Conservation (phyloP, 2,329 filamentous ascomycete genomes). For the Fusarium sacchari region DNA sequence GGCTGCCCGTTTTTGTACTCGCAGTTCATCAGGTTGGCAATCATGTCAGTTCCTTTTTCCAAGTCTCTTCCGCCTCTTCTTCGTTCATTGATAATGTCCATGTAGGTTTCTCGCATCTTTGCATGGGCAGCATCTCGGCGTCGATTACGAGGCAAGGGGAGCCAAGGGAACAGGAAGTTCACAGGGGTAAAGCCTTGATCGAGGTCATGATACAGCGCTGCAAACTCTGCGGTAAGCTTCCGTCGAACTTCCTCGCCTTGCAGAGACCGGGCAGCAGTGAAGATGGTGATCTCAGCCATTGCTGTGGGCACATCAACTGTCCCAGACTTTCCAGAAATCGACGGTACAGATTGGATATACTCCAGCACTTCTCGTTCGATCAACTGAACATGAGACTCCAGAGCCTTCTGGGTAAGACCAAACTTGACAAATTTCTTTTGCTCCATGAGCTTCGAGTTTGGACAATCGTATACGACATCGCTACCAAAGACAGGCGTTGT, state of each 20-base stretch:
- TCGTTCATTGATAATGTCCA: conserved; percentile 74
- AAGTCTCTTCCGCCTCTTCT: conserved; percentile 57
- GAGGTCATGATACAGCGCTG: conserved; percentile 80
- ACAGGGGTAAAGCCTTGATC: conserved; percentile 80
- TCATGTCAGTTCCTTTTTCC: conserved; percentile 71
- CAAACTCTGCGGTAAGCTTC: conserved; percentile 76
- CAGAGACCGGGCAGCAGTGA: conserved; percentile 79
- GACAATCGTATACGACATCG: conserved; percentile 85
- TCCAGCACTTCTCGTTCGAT: conserved; percentile 75
- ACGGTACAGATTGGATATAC: conserved; percentile 67
- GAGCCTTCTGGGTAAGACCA: conserved; percentile 72
- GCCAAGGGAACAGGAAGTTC: conserved; percentile 86
- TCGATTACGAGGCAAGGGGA: conserved; percentile 79
- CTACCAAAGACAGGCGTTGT: conserved; percentile 73
- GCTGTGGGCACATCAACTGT: conserved; percentile 70
- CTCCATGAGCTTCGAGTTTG: conserved; percentile 86
- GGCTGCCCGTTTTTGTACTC: conserved; percentile 77
- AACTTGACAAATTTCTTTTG: conserved; percentile 87
- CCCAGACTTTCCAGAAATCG: conserved; percentile 69
- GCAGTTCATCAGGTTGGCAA: conserved; percentile 81
- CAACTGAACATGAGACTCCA: conserved; percentile 73
- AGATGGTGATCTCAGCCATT: conserved; percentile 82
- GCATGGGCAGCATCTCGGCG: conserved; percentile 75
- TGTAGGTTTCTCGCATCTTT: conserved; percentile 77
- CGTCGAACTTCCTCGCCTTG: conserved; percentile 81